A percentile compares a stretch with the other conserved stretches of the same genome.
phyloP scores from a whole-genome alignment of 306 rosid species.

The Oxytropis ochrocephala region DNA sequence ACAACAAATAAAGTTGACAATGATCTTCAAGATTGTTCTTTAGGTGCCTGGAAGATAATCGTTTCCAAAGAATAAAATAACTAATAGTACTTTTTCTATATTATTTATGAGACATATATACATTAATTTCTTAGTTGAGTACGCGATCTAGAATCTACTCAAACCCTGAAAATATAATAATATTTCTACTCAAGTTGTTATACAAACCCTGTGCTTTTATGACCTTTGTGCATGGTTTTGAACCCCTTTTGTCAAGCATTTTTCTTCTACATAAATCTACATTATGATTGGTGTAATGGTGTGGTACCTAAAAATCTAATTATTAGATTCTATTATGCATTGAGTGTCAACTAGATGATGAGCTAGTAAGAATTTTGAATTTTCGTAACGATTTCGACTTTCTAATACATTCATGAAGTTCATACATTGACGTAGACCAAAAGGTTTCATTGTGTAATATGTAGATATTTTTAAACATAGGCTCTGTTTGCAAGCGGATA shows the following conservation, averaged over 20 bases:
- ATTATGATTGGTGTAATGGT: neutral
- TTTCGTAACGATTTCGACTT: neutral
- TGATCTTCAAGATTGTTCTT: neutral
- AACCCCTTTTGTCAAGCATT: neutral
- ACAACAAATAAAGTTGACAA: neutral
- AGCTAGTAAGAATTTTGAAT: neutral
- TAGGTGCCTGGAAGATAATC: neutral
- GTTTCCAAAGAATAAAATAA: neutral
- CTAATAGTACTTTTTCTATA: too few species aligned
- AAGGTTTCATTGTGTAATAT: neutral
- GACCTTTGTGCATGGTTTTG: neutral
- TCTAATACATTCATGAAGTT: neutral
- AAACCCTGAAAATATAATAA: too few species aligned
- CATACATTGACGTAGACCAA: neutral
- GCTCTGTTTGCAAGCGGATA: too few species aligned
- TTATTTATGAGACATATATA: neutral
- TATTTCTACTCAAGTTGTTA: neutral
- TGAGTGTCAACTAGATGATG: neutral
- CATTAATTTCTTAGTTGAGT: neutral
- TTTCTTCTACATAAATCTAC: neutral
- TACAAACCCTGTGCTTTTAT: neutral
- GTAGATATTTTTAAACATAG: too few species aligned
- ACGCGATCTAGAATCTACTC: neutral
- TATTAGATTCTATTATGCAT: neutral
- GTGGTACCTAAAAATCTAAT: conserved; percentile 10